Conservation (phyloP, 495 filamentous ascomycete genomes). For the Xylaria sp. region DNA sequence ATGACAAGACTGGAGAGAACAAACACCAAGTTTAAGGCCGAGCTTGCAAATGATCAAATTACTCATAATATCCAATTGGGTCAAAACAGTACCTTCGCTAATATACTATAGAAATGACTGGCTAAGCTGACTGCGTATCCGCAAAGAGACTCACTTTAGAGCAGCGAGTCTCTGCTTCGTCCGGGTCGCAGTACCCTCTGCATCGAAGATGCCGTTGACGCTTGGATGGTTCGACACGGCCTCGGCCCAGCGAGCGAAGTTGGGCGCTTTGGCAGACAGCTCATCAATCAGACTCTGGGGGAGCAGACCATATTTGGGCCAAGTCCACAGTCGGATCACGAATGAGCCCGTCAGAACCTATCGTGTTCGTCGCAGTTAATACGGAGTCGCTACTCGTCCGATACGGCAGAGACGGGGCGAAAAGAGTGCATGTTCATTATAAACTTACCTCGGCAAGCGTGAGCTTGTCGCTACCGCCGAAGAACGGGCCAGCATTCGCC, state of each 20-base stretch:
- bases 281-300: slow-evolving; percentile 55
- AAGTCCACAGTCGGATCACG: slow-evolving; percentile 62
- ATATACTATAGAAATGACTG: neutral
- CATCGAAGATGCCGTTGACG: slow-evolving; percentile 71
- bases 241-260: slow-evolving; percentile 71
- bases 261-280: slow-evolving; percentile 63
- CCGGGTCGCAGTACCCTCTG: slow-evolving; percentile 40
- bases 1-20: no score
- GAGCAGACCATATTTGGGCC: slow-evolving; percentile 59
- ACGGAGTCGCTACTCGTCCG: neutral
- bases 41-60: no score
- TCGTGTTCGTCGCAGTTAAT: neutral
- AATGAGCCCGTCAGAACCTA: slow-evolving; percentile 74
- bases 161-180: slow-evolving; percentile 43
- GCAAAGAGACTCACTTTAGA: neutral
- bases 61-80: no score
- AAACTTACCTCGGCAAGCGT: slow-evolving; percentile 77
- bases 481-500: slow-evolving; percentile 72
- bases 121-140: neutral
- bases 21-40: no score
- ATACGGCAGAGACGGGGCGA: neutral
- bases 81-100: no score
- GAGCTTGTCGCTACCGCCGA: slow-evolving; percentile 76
- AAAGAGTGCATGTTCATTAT: neutral
- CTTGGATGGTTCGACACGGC: slow-evolving; percentile 68